Evolutionary conservation across 73 alveolate genomes (phyloP).

Genomic region (Paramecium octaurelia): DNA sequence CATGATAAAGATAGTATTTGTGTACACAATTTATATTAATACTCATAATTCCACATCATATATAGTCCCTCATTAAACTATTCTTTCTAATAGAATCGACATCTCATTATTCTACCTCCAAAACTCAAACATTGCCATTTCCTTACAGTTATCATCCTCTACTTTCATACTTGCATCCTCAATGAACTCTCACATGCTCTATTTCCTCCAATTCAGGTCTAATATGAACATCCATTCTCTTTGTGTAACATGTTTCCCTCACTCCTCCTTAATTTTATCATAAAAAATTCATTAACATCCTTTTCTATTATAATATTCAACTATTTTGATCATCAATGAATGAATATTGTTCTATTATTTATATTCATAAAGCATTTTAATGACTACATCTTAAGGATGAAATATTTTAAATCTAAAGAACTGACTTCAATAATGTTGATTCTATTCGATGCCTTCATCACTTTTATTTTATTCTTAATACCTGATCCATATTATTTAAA

Average conservation of each 20-base stretch:
- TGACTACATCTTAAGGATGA: not conserved
- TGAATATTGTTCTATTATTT: not conserved
- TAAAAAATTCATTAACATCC: not conserved
- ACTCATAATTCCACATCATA: not conserved
- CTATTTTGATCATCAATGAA: not conserved
- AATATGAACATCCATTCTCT: not conserved
- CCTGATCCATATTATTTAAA: not conserved
- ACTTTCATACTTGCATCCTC: not conserved
- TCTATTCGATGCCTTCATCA: not conserved
- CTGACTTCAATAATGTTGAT: not conserved
- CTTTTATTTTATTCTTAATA: not conserved
- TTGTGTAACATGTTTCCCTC: not conserved
- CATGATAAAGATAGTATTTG: slow-evolving; percentile 4
- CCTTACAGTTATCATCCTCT: not conserved
- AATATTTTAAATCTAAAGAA: not conserved
- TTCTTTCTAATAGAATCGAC: not conserved
- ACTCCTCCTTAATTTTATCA: not conserved
- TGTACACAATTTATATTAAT: not conserved
- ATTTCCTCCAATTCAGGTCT: not conserved
- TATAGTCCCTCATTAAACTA: not conserved
- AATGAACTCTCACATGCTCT: not conserved
- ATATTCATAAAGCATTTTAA: not conserved
- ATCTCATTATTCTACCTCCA: not conserved
- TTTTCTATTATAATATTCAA: not conserved
- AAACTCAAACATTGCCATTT: not conserved